A percentile compares a stretch with the other conserved stretches of the same genome.
phyloP scores from a whole-genome alignment of 2,329 filamentous ascomycete species.

The Lasiodiplodia sp. region DNA sequence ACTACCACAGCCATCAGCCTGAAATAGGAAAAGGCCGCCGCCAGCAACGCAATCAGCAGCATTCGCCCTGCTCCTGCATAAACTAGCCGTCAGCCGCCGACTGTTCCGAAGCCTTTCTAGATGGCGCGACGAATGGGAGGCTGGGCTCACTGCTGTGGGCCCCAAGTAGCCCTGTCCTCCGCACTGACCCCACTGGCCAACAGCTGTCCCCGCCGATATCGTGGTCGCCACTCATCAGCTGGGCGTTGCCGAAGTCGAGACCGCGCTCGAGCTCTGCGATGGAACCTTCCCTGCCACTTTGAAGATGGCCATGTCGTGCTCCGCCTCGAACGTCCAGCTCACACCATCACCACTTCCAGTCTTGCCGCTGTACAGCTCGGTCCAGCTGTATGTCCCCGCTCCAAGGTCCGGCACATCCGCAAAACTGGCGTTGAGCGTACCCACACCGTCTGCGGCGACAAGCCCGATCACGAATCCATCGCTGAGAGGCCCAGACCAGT shows the following conservation, averaged over 20 bases:
- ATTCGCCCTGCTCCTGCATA: constrained; percentile 7
- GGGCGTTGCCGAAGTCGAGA: neutral
- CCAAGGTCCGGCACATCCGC: constrained; percentile 34
- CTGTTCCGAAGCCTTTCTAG: constrained; percentile 13
- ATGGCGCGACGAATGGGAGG: neutral
- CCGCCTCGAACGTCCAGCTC: constrained; percentile 26
- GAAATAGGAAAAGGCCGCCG: neutral
- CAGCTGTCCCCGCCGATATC: constrained; percentile 10
- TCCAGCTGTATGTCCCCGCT: constrained; percentile 33
- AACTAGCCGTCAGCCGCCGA: constrained; percentile 3
- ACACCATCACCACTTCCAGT: constrained; percentile 32
- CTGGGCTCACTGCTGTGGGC: constrained; percentile 5
- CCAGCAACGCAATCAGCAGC: neutral
- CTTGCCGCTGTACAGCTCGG: constrained; percentile 33
- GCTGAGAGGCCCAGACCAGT: constrained; percentile 34
- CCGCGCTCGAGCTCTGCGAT: neutral
- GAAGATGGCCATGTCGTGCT: constrained; percentile 34
- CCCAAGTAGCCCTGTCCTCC: constrained; percentile 17
- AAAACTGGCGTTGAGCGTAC: constrained; percentile 33
- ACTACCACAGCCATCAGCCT: neutral
- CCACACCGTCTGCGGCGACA: constrained; percentile 31
- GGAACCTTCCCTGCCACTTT: constrained; percentile 29
- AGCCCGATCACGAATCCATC: constrained; percentile 34
- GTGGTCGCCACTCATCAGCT: constrained; percentile 9
- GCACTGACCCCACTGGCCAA: constrained; percentile 22